Evolutionary conservation across 805 yeast genomes (phyloP), one percentile per base, ranked within the genome.

Genomic region (Cyberlindnera galapagoensis): DNA sequence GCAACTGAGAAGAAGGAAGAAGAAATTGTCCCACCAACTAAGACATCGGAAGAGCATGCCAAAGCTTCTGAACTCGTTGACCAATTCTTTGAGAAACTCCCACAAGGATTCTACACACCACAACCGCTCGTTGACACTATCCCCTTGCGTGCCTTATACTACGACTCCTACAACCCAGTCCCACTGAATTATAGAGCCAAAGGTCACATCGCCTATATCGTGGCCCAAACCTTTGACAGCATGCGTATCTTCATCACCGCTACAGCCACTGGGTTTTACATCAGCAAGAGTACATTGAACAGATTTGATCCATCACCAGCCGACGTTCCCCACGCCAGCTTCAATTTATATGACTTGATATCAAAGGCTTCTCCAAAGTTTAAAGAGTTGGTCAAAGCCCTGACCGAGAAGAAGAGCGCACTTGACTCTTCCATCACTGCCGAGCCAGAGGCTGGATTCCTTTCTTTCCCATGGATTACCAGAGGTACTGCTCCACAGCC

Each of bases 91-190:
- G 35, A 33, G 7, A 28, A 45, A 9, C 35, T 49, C 7, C 47
- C 51, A 14, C 37, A 49, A 15, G 51, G 47, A 22, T 50, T 39
- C 34, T 44, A 16, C 20, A 30, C 36, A 26, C 32, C 50, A 5
- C 10, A 35, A 3, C 30, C 38, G 15, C 9, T 34, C 12, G 10
- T 36, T 21, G 46, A 56, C 15, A 46, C 56, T 1, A 66, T 68
- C 21, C 56, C 62, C 35, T 62, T 74, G 12, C 65, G 69, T 33
- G 81, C 90, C 7, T 59, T 92, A 39, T 71, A 67, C 33, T 54
- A 86, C 30, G 83, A 95, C 10, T 72, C 74, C 33, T 90, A 95
- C 92, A 79, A 83, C 43, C 95, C 97, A 4, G 86, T 86, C 10
- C 80, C 90, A 19, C 63, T 79, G 12, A 60, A 65, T 31, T 74